phyloP scores from a whole-genome alignment of 106 monocot species.

The Apostasia ramifera region DNA sequence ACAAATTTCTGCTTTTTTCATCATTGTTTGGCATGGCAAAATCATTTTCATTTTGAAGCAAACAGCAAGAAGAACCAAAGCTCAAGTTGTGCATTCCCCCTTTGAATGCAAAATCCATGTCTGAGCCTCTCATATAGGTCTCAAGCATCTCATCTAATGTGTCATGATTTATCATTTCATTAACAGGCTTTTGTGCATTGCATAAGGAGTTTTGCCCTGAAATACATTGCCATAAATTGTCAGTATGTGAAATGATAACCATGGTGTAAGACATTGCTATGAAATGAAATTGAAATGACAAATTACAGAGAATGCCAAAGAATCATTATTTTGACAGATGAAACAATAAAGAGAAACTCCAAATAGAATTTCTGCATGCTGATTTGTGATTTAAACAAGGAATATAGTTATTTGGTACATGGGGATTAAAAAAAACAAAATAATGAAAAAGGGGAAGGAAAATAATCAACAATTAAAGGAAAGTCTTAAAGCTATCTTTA shows the following conservation, averaged over 20 bases:
- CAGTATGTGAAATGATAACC: too few relatives aligned
- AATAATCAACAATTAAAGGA: too few relatives aligned
- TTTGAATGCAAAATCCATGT: conserved; percentile 38
- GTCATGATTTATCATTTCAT: conserved; percentile 25
- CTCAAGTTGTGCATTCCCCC: conserved; percentile 66
- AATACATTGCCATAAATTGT: conserved; percentile 64
- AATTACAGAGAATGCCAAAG: neutral
- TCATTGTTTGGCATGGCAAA: neutral
- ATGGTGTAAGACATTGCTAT: too few relatives aligned
- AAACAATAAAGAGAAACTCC: too few relatives aligned
- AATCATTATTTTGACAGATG: neutral
- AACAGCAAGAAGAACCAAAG: conserved; percentile 71
- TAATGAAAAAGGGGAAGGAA: too few relatives aligned
- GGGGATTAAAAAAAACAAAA: too few relatives aligned
- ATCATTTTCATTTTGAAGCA: conserved; percentile 53
- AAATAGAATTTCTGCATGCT: too few relatives aligned
- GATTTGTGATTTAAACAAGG: too few relatives aligned
- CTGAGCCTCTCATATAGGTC: conserved; percentile 60
- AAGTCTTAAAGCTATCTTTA: too few relatives aligned
- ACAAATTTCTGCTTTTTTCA: too few relatives aligned
- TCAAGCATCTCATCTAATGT: conserved; percentile 56
- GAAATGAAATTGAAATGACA: neutral
- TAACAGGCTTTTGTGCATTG: conserved; percentile 8
- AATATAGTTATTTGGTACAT: too few relatives aligned
- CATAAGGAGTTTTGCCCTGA: conserved; percentile 45